phyloP scores from a whole-genome alignment of 2,329 filamentous ascomycete species.

The Fusarium neocosmosporiellum region DNA sequence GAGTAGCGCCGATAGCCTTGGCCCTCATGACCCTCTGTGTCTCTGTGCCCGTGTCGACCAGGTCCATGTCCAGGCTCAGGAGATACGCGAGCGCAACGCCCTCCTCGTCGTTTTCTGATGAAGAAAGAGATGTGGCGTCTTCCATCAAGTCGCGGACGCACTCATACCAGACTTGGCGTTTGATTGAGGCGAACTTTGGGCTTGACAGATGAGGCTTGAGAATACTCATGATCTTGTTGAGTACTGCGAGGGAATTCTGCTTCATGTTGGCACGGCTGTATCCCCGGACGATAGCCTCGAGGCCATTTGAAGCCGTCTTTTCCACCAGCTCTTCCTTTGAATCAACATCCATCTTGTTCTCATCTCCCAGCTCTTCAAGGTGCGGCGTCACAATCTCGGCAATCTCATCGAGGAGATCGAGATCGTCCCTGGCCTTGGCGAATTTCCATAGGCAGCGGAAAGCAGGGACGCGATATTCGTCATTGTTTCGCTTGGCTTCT shows the following conservation, averaged over 20 bases:
- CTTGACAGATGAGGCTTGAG: constrained; percentile 56
- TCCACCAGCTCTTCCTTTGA: constrained; percentile 58
- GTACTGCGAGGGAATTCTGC: constrained; percentile 50
- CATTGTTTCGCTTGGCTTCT: constrained; percentile 93
- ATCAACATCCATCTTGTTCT: constrained; percentile 78
- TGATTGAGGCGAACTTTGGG: constrained; percentile 54
- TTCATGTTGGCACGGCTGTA: constrained; percentile 58
- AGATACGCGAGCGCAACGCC: constrained; percentile 54
- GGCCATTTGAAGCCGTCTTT: constrained; percentile 59
- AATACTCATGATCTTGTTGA: constrained; percentile 53
- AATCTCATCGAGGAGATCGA: constrained; percentile 77
- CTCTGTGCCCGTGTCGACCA: constrained; percentile 61
- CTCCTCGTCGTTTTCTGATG: constrained; percentile 31
- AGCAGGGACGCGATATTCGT: constrained; percentile 82
- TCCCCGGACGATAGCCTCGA: constrained; percentile 63
- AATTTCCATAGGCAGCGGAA: constrained; percentile 79
- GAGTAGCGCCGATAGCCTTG: constrained; percentile 57
- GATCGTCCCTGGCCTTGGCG: constrained; percentile 72
- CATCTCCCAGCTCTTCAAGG: constrained; percentile 67
- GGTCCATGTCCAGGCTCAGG: constrained; percentile 58
- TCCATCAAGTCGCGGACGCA: constrained; percentile 60
- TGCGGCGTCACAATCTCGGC: constrained; percentile 71
- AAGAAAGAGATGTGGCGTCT: constrained; percentile 47
- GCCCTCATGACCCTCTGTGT: constrained; percentile 61
- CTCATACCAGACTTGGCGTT: constrained; percentile 65